These are phyloP conservation scores for Aspergillus mulundensis DNA, from an alignment of 495 filamentous ascomycete genomes.

Conservation along the genomic window DNA sequence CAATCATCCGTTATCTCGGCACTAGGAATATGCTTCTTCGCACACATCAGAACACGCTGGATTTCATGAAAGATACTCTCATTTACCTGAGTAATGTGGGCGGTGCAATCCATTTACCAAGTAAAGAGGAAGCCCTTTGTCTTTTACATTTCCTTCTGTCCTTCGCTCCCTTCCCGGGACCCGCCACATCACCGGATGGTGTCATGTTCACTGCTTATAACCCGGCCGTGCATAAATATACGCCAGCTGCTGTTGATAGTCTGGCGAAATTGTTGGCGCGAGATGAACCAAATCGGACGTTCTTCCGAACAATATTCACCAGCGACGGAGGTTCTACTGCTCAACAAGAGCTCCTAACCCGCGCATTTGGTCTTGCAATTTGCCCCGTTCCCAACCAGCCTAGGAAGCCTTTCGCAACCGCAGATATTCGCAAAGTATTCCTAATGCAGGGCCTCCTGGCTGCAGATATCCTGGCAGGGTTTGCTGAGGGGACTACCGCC, in stretches of 20 bases:
- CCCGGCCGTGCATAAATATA: constrained; percentile 77
- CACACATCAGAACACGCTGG: constrained; percentile 73
- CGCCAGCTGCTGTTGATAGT: constrained; percentile 82
- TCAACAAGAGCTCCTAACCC: constrained; percentile 79
- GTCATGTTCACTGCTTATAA: constrained; percentile 78
- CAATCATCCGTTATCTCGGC: constrained; percentile 78
- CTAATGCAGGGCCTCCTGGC: constrained; percentile 89
- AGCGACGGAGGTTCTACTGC: constrained; percentile 57
- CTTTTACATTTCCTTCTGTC: constrained; percentile 85
- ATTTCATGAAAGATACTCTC: constrained; percentile 95
- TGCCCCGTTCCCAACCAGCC: constrained; percentile 71
- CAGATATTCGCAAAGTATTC: constrained; percentile 78
- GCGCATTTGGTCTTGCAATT: constrained; percentile 83
- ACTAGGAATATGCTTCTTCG: constrained; percentile 85
- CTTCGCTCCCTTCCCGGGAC: constrained; percentile 73
- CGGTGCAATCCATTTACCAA: constrained; percentile 73
- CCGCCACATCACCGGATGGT: constrained; percentile 45
- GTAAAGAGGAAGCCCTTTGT: constrained; percentile 81
- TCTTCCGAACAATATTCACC: constrained; percentile 75
- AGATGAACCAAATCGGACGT: constrained; percentile 86
- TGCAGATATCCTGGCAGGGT: constrained; percentile 77
- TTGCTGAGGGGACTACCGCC: constrained; percentile 69
- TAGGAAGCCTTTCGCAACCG: constrained; percentile 52
- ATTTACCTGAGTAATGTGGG: constrained; percentile 84
- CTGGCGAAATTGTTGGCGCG: constrained; percentile 89